phyloP scores from a whole-genome alignment of 2,329 filamentous ascomycete genomes.

The Scytalidium lignicola region DNA sequence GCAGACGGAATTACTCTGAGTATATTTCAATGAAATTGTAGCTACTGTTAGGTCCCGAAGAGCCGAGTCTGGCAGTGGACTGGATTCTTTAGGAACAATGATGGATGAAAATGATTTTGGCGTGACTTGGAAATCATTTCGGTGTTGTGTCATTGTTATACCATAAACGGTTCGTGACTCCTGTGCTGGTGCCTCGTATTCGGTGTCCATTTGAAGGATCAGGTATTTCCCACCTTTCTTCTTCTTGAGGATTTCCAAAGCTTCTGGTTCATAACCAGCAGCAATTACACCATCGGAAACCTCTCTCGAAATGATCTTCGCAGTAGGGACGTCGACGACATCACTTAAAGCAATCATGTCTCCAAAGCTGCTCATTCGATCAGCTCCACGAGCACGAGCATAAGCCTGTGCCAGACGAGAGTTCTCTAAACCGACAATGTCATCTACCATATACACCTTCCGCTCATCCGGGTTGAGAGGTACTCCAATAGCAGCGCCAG shows the following conservation, averaged over 20 bases:
- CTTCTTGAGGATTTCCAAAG: constrained; percentile 87
- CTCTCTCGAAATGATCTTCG: constrained; percentile 96
- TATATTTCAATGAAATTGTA: constrained; percentile 97
- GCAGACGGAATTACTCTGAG: constrained; percentile 98
- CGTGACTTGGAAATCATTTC: constrained; percentile 85
- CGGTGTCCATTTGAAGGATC: constrained; percentile 87
- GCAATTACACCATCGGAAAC: constrained; percentile 97
- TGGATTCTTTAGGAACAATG: constrained; percentile 77
- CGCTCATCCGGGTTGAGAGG: constrained; percentile 82
- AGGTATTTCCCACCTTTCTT: constrained; percentile 99
- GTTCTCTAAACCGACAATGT: constrained; percentile 81
- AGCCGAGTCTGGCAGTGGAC: constrained; percentile 70
- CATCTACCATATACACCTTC: constrained; percentile 98
- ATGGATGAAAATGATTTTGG: constrained; percentile 81
- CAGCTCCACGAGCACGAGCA: constrained; percentile 87
- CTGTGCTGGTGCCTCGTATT: constrained; percentile 67
- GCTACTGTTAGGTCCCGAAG: constrained; percentile 88
- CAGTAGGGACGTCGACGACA: constrained; percentile 84
- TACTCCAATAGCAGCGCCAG: constrained; percentile 89
- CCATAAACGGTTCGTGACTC: constrained; percentile 90
- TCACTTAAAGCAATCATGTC: constrained; percentile 93
- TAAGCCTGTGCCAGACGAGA: constrained; percentile 91
- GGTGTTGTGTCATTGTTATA: constrained; percentile 80
- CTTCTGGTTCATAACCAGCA: constrained; percentile 77
- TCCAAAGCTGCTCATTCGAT: constrained; percentile 98